These are phyloP conservation scores for Raphanus raphanistrum DNA, from an alignment of 345 rosid species.

Conservation along the genomic window DNA sequence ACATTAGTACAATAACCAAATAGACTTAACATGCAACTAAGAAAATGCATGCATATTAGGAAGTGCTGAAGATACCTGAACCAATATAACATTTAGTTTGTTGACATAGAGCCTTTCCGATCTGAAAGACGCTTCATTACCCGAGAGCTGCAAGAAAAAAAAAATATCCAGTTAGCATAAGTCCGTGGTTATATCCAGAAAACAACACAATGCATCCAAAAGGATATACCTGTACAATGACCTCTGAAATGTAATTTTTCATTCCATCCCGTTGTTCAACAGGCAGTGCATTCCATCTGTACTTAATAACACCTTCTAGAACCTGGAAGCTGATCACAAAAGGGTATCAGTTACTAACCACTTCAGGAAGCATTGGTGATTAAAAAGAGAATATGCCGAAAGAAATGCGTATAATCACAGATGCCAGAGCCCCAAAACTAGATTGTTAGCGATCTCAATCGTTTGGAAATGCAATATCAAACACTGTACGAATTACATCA, in stretches of 20 bases:
- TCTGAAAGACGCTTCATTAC: slow-evolving; percentile 85
- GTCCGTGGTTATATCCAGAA: not conserved
- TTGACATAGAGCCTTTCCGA: slow-evolving; percentile 87
- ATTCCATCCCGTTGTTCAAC: slow-evolving; percentile 97
- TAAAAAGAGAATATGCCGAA: not conserved
- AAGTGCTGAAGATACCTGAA: slow-evolving; percentile 62
- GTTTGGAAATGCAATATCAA: not conserved
- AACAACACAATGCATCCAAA: not conserved
- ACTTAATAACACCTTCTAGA: slow-evolving; percentile 95
- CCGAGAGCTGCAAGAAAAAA: slow-evolving; percentile 65
- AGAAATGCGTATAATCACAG: not conserved
- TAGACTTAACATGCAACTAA: slow-evolving; percentile 5
- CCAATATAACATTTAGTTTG: slow-evolving; percentile 89
- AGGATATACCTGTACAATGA: slow-evolving; percentile 81
- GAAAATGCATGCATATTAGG: slow-evolving; percentile 1
- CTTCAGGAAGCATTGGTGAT: not conserved
- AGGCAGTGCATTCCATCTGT: slow-evolving; percentile 98
- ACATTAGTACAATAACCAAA: slow-evolving; percentile 10
- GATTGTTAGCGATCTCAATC: not conserved
- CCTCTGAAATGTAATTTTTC: slow-evolving; percentile 98
- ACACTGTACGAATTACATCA: not conserved
- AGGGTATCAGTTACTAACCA: slow-evolving; percentile 7
- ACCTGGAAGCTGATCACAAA: slow-evolving; percentile 53
- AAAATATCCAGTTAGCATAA: not conserved
- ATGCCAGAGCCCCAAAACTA: slow-evolving; percentile 8